Base-by-base conservation (phyloP, 2,329 filamentous ascomycete species). In the Colletotrichum horii region DNA sequence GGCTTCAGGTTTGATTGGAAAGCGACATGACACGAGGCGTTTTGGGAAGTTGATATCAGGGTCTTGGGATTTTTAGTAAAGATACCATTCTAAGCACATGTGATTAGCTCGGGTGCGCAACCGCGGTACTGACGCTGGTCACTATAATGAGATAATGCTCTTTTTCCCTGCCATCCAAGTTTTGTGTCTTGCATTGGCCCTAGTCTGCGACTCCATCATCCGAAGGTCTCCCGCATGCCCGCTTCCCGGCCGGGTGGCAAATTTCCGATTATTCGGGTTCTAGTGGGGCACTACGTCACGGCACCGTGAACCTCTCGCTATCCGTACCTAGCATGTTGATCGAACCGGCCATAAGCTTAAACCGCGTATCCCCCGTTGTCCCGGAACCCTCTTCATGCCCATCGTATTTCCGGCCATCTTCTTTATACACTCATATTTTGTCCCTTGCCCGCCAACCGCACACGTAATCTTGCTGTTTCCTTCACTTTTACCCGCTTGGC, bases 1-100 rank as follows among this genome's bases (percentile, higher is more conserved):
- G 15, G 26, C 30, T 36, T 62, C 22, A 32, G n/a, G 14, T 62
- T 62, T 34, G 26, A 36, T 36, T 43, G 32, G n/a, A 22, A 19
- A 38, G 34, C 48, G 30, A 68, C 22, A 36, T 26, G 19, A 43
- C 19, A 19, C 52, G 28, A 38, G 68, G 72, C 62, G 58, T 62
- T 76, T 65, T 34, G 62, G 34, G 43, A 30, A 62, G 34, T 26
- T 52, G 52, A 52, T 60, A 16, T 64, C n/a, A 52, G 24, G 71
- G 32, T 30, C 62, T 30, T 67, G 55, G 34, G 60, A 24, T 48
- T 56, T 71, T 56, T 22, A 60, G 24, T 55, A 52, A 61, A 75
- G 75, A 77, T 77, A 77, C 75, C 75, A 77, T 71, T 71, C 64
- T 64, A 67, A 52, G 62, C 71, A 66, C 32, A 52, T 26, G 43